These are phyloP conservation scores for Thielaviopsis euricoi DNA, from an alignment of 2,329 filamentous ascomycete species.

Conservation along the genomic window DNA sequence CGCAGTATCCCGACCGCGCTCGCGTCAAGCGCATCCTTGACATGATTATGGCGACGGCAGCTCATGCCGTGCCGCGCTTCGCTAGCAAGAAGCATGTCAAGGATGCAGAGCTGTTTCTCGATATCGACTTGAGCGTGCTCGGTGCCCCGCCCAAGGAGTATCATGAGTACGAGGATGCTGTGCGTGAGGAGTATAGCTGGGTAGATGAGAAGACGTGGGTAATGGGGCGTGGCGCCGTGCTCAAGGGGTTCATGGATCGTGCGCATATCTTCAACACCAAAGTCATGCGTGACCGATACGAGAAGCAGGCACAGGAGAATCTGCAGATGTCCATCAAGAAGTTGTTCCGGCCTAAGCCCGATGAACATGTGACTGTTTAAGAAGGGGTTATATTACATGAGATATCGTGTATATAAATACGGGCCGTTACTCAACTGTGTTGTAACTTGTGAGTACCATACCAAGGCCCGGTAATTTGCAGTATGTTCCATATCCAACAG, in stretches of 20 bases:
- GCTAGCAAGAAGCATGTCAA: not conserved
- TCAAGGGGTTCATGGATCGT: slow-evolving; percentile 2
- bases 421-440: too few species aligned
- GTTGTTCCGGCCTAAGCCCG: not conserved
- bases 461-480: too few species aligned
- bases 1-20: not conserved
- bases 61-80: slow-evolving; percentile 5
- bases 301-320: slow-evolving; percentile 1
- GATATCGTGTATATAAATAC: too few species aligned
- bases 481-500: too few species aligned
- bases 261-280: slow-evolving; percentile 6
- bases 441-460: too few species aligned
- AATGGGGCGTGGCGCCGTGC: not conserved
- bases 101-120: slow-evolving; percentile 11
- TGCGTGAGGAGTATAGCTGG: slow-evolving; percentile 11
- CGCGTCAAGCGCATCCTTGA: slow-evolving; percentile 4
- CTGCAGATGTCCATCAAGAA: not conserved
- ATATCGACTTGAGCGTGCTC: slow-evolving; percentile 9
- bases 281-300: slow-evolving; percentile 6
- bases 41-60: slow-evolving; percentile 8
- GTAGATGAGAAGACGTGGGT: slow-evolving; percentile 5
- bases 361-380: not conserved
- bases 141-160: slow-evolving; percentile 4
- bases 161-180: slow-evolving; percentile 8
- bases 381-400: not conserved